phyloP scores from a whole-genome alignment of 306 rosid species.

The Malus fusca region DNA sequence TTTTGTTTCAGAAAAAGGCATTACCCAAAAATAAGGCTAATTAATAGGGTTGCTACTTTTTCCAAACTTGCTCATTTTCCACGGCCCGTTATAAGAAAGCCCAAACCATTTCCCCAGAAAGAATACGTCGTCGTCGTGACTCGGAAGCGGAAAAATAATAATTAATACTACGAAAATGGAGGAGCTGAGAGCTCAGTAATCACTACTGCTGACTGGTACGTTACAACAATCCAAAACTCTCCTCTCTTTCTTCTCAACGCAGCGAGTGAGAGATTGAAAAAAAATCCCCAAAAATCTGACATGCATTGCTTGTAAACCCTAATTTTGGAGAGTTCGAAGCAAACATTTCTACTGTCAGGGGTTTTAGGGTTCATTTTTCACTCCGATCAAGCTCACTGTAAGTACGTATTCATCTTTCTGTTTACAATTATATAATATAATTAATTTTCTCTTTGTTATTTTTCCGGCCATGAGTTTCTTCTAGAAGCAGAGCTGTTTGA shows the following conservation, averaged over 20 bases:
- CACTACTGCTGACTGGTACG: neutral
- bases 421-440: neutral
- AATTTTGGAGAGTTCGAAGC: neutral
- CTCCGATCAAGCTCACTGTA: neutral
- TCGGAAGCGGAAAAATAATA: too few relatives aligned
- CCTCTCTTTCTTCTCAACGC: neutral
- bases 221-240: neutral
- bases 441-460: neutral
- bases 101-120: neutral
- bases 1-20: too few relatives aligned
- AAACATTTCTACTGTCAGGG: neutral
- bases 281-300: neutral
- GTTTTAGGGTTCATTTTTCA: neutral
- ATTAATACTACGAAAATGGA: neutral
- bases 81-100: neutral
- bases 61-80: neutral
- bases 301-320: slow-evolving; percentile 7
- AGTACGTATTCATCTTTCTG: neutral
- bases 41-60: too few relatives aligned
- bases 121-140: neutral
- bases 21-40: too few relatives aligned
- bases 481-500: neutral
- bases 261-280: neutral
- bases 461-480: neutral
- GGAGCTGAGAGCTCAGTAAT: neutral